These are phyloP conservation scores for Epichloe bromicola DNA, from an alignment of 2,329 filamentous ascomycete genomes.

Conservation along the genomic window DNA sequence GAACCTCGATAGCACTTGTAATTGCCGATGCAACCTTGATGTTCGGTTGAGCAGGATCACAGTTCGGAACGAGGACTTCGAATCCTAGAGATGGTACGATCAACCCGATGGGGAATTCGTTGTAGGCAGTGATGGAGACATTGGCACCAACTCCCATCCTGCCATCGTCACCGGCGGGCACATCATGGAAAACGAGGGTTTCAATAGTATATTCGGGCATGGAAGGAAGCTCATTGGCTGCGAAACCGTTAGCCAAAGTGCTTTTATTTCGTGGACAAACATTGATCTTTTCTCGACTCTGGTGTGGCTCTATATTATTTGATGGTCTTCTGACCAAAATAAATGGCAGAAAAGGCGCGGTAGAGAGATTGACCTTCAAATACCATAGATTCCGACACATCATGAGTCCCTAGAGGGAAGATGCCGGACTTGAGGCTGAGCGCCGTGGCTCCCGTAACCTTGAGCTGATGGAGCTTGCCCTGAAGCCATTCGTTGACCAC, in stretches of 20 bases:
- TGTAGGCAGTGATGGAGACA: slow-evolving; percentile 57
- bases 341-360: slow-evolving; percentile 46
- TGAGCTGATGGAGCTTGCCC: slow-evolving; percentile 58
- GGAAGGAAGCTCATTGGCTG: slow-evolving; percentile 57
- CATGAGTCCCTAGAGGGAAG: slow-evolving; percentile 64
- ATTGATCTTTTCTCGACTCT: not conserved
- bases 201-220: slow-evolving; percentile 76
- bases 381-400: slow-evolving; percentile 58
- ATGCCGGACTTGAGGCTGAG: slow-evolving; percentile 68
- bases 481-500: slow-evolving; percentile 84
- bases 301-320: slow-evolving; percentile 13
- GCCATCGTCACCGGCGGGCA: slow-evolving; percentile 33
- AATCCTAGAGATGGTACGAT: slow-evolving; percentile 71
- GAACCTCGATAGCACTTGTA: slow-evolving; percentile 53
- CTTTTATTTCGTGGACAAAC: slow-evolving; percentile 5
- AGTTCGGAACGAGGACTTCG: slow-evolving; percentile 74
- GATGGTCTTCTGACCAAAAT: slow-evolving; percentile 44
- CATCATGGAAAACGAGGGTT: slow-evolving; percentile 66
- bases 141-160: slow-evolving; percentile 65
- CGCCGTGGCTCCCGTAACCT: slow-evolving; percentile 59
- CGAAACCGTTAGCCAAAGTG: slow-evolving; percentile 19
- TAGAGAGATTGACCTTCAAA: slow-evolving; percentile 76
- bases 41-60: slow-evolving; percentile 53
- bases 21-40: slow-evolving; percentile 68
- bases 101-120: slow-evolving; percentile 67